These are phyloP conservation scores for Colletotrichum abscissum DNA, from an alignment of 2,329 filamentous ascomycete species.

Conservation along the genomic window DNA sequence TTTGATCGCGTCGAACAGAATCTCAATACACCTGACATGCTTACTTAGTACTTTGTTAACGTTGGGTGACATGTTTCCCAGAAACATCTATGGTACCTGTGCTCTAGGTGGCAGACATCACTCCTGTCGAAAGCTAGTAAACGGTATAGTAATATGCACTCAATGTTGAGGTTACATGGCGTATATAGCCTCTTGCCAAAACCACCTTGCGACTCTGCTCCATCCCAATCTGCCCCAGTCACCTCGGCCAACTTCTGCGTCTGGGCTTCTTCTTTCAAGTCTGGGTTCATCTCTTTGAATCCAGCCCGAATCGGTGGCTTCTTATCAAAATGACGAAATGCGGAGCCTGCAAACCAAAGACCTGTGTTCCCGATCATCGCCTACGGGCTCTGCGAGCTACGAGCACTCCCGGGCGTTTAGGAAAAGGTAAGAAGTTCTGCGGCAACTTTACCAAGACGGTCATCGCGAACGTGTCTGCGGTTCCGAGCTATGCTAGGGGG, in stretches of 20 bases:
- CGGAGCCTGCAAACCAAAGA: conserved; percentile 38
- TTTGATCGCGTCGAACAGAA: not conserved
- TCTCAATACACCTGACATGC: no score
- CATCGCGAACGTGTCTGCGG: conserved; percentile 35
- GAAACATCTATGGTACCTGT: not conserved
- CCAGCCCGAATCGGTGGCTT: conserved; percentile 55
- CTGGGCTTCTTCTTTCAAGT: conserved; percentile 45
- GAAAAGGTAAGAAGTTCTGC: conserved; percentile 38
- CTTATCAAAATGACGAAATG: conserved; percentile 46
- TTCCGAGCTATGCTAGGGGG: conserved; percentile 36
- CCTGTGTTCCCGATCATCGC: conserved; percentile 39
- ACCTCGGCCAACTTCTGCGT: not conserved
- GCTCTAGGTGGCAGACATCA: not conserved
- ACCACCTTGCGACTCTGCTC: not conserved
- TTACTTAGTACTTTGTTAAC: no score
- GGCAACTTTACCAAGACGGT: conserved; percentile 37
- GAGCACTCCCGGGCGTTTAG: conserved; percentile 32
- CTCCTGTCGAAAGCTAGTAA: not conserved
- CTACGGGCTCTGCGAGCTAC: conserved; percentile 36
- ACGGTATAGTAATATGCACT: not conserved
- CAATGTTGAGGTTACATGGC: not conserved
- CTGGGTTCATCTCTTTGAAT: conserved; percentile 55
- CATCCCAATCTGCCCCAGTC: no score
- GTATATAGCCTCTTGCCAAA: not conserved
- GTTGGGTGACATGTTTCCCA: not conserved